Evolutionary conservation across 768 basidiomycete genomes (phyloP).

Genomic region (Podaxis carcinomalis): DNA sequence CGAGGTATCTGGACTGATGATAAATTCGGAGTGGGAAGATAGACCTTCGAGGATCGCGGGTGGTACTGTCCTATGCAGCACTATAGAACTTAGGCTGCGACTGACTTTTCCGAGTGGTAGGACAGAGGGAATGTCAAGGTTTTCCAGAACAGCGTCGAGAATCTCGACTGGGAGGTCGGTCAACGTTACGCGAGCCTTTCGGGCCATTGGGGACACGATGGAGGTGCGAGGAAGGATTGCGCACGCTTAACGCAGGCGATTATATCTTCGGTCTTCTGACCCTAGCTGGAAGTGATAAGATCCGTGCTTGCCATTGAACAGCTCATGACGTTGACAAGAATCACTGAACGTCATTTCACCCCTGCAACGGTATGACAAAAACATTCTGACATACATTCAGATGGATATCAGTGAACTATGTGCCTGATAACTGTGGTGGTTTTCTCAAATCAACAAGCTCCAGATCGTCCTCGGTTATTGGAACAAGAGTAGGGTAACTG

Average conservation of each 20-base stretch:
- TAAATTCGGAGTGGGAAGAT: neutral
- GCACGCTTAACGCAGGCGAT: too few species aligned
- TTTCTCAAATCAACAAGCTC: too few species aligned
- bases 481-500: too few species aligned
- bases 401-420: too few species aligned
- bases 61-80: neutral
- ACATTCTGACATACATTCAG: too few species aligned
- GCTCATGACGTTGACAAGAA: too few species aligned
- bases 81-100: neutral
- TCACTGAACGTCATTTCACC: too few species aligned
- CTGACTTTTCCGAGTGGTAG: neutral
- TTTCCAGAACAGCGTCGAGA: neutral
- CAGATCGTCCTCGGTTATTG: too few species aligned
- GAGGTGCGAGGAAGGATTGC: neutral
- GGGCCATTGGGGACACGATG: neutral
- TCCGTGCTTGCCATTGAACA: neutral
- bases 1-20: neutral
- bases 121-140: neutral
- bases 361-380: too few species aligned
- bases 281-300: neutral
- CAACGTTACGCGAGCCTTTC: neutral
- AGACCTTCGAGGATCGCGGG: neutral
- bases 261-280: neutral
- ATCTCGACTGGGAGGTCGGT: neutral
- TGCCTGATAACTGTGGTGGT: too few species aligned